Base-by-base conservation (phyloP, 148 eudicot genomes). In the Nepenthes gracilis region DNA sequence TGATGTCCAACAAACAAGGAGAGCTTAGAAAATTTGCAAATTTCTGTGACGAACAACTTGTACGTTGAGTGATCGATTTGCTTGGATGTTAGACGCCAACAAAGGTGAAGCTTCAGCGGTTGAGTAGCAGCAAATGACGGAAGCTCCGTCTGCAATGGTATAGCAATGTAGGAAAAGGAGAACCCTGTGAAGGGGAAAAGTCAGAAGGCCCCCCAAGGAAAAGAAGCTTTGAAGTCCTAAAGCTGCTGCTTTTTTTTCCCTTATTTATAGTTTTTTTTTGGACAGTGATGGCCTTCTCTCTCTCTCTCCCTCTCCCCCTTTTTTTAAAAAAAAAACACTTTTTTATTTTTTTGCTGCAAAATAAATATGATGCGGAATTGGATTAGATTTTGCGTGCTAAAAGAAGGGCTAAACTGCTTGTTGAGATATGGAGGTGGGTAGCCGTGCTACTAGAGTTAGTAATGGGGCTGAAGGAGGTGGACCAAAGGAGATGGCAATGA, bases 151-250 rank as follows among this genome's bases (percentile, higher is more conserved):
- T 4, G 45, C 45, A 40, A 8, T 40, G 45, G 45, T 8, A 8
- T 4, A 40, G 45, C 45, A 40, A 40, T 8, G 8, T 8, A 63
- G 10, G 57, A 61, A 57, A 45, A 55, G 15, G 59, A 70, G 71
- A 72, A 63, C 67, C 59, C 81, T 10, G 69, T 34, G 32, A 63
- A 63, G 60, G 85, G 72, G 72, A 81, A 67, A 80, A 78, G 74
- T 45, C 47, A 60, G 6, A 80, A 23, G 58, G 66, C 64, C 38
- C 74, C 23, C 74, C 0, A 77, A 37, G 55, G 78, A 72, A 55
- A 76, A 72, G 65, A 77, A 77, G 58, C 55, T 79, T 9, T 70
- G 58, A 57, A 9, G 61, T 2, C 40, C 72, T 15, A 87, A 80
- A 55, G 32, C 65, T 50, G 80, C 77, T 33, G 15, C 82, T 70